Conservation (phyloP, 148 eudicot species). For the Bassia scoparia region DNA sequence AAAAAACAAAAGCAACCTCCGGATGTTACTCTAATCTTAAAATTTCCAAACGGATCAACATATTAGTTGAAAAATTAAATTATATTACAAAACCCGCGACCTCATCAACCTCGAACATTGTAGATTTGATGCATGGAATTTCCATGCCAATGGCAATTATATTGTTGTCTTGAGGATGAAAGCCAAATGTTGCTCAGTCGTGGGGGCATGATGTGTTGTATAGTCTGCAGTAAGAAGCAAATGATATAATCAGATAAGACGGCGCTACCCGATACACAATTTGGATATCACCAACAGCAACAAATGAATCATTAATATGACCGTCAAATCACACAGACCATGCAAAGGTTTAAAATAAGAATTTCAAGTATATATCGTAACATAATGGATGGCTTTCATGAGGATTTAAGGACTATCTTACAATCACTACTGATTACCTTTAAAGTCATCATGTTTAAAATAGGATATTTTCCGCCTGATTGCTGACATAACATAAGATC, state of each 20-base stretch:
- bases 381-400: neutral
- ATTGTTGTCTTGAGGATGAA: slow-evolving; percentile 85
- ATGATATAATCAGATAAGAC: too few species aligned
- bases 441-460: slow-evolving; percentile 83
- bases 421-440: slow-evolving; percentile 48
- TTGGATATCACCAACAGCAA: neutral
- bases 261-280: slow-evolving; percentile 9
- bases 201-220: slow-evolving; percentile 85
- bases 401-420: neutral
- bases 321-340: too few species aligned
- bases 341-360: neutral
- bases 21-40: neutral
- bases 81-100: slow-evolving; percentile 27
- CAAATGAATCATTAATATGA: too few species aligned
- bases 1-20: neutral
- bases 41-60: neutral
- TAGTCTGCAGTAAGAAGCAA: slow-evolving; percentile 54
- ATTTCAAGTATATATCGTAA: neutral
- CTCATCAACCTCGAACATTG: slow-evolving; percentile 83
- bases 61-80: neutral
- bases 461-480: slow-evolving; percentile 82
- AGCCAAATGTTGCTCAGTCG: slow-evolving; percentile 85
- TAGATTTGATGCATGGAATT: slow-evolving; percentile 79
- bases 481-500: slow-evolving; percentile 90
- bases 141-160: slow-evolving; percentile 95